These are phyloP conservation scores for Fennellomyces sp. DNA, from an alignment of 371 early-diverging fungal species.

Conservation along the genomic window DNA sequence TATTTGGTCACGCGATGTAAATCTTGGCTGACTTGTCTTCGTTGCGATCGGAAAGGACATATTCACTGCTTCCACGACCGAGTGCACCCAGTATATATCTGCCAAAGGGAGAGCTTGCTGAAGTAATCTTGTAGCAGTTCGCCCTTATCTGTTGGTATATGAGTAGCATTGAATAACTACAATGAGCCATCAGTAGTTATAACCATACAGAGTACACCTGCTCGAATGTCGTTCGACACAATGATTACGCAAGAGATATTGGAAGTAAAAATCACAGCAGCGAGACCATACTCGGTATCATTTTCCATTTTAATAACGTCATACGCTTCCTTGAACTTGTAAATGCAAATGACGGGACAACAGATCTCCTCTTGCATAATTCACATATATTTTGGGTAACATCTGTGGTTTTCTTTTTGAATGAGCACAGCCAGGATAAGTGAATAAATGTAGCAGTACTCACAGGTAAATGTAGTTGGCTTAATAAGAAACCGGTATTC, in stretches of 20 bases:
- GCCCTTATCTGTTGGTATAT: no score
- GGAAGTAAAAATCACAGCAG: slow-evolving; percentile 81
- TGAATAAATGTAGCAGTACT: not conserved
- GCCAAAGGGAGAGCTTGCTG: no score
- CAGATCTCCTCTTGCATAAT: slow-evolving; percentile 81
- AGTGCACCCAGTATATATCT: no score
- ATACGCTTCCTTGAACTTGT: slow-evolving; percentile 65
- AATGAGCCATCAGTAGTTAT: no score
- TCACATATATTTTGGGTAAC: slow-evolving; percentile 53
- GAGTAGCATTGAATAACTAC: no score
- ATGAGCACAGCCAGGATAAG: no score
- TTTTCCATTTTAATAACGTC: slow-evolving; percentile 79
- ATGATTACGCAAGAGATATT: slow-evolving; percentile 68
- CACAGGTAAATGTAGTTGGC: slow-evolving; percentile 45
- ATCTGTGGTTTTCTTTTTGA: slow-evolving; percentile 4
- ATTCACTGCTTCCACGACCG: no score
- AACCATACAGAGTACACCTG: slow-evolving; percentile 23
- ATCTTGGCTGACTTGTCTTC: no score
- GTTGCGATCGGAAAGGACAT: no score
- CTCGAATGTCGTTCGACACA: slow-evolving; percentile 54
- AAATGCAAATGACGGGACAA: slow-evolving; percentile 79
- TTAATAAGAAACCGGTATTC: slow-evolving; percentile 56
- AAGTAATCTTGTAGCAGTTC: no score
- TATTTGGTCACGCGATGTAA: no score
- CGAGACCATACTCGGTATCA: slow-evolving; percentile 74